Percentiles rank a stretch among this genome's conserved stretches.
Evolutionary conservation across 2,329 filamentous ascomycete species (phyloP).

Genomic region (Fusarium ramigenum): DNA sequence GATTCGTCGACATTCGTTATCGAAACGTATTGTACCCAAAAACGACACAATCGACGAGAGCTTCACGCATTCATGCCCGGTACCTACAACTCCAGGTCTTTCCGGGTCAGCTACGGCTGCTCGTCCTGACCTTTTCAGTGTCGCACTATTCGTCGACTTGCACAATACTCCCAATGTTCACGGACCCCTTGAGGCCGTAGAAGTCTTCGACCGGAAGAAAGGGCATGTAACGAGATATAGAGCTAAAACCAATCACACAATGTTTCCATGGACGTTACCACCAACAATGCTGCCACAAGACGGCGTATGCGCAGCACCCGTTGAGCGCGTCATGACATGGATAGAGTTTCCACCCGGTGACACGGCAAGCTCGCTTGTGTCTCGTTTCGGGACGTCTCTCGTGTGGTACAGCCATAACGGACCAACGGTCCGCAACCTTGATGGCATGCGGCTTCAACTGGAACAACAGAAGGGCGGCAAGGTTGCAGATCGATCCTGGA

Average conservation of each 20-base stretch:
- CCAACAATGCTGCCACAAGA: slow-evolving; percentile 76
- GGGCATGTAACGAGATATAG: slow-evolving; percentile 51
- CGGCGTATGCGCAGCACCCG: slow-evolving; percentile 79
- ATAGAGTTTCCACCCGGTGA: slow-evolving; percentile 68
- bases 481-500: slow-evolving; percentile 62
- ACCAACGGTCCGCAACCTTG: slow-evolving; percentile 61
- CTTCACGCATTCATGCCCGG: slow-evolving; percentile 73
- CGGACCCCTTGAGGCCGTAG: slow-evolving; percentile 50
- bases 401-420: slow-evolving; percentile 49
- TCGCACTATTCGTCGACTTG: slow-evolving; percentile 83
- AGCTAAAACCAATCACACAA: slow-evolving; percentile 79
- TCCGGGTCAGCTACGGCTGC: slow-evolving; percentile 83
- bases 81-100: slow-evolving; percentile 67
- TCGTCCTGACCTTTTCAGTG: slow-evolving; percentile 85
- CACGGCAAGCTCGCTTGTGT: slow-evolving; percentile 45
- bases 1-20: background rate
- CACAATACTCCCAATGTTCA: slow-evolving; percentile 78
- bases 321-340: slow-evolving; percentile 73
- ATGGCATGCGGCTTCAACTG: slow-evolving; percentile 71
- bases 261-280: slow-evolving; percentile 94
- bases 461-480: slow-evolving; percentile 66
- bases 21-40: slow-evolving; percentile 32
- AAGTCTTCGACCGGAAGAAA: slow-evolving; percentile 57
- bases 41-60: slow-evolving; percentile 53
- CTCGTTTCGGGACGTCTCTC: slow-evolving; percentile 47